phyloP scores from a whole-genome alignment of 768 basidiomycete genomes.

The Lactifluus pinguis region DNA sequence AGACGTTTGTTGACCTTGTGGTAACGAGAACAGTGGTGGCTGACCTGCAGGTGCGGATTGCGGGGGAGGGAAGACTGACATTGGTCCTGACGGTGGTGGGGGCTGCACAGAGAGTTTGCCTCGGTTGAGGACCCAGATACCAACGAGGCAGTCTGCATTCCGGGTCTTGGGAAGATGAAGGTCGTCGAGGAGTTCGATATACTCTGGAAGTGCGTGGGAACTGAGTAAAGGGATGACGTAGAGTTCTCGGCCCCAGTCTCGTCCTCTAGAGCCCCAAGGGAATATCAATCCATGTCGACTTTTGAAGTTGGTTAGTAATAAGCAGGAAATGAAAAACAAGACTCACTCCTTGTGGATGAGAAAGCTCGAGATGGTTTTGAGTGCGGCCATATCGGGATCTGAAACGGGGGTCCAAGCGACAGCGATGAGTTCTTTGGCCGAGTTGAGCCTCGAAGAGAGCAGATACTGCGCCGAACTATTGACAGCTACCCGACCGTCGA shows the following conservation, averaged over 20 bases:
- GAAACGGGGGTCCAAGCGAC: constrained; percentile 57
- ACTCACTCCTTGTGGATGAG: constrained; percentile 65
- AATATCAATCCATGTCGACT: constrained; percentile 84
- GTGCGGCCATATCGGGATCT: constrained; percentile 36
- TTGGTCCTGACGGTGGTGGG: background rate
- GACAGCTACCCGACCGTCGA: constrained; percentile 78
- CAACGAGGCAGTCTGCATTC: constrained; percentile 59
- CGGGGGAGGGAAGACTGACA: background rate
- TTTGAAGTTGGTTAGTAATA: constrained; percentile 6
- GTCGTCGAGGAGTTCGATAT: constrained; percentile 73
- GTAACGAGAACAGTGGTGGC: background rate
- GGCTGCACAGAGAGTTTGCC: constrained; percentile 50
- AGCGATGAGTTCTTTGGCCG: constrained; percentile 69
- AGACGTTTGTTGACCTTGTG: background rate
- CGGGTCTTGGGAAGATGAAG: constrained; percentile 59
- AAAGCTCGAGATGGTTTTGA: constrained; percentile 55
- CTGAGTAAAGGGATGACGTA: constrained; percentile 75
- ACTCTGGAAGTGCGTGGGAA: constrained; percentile 67
- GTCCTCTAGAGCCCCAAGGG: constrained; percentile 72
- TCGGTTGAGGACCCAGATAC: constrained; percentile 79
- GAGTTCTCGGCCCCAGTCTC: constrained; percentile 73
- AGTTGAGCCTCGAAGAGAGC: constrained; percentile 66
- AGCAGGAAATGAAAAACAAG: constrained; percentile 2
- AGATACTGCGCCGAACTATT: constrained; percentile 73
- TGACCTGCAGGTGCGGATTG: background rate